Evolutionary conservation across 192 early-diverging fungal genomes (phyloP).

Genomic region (Podochytrium sp.): DNA sequence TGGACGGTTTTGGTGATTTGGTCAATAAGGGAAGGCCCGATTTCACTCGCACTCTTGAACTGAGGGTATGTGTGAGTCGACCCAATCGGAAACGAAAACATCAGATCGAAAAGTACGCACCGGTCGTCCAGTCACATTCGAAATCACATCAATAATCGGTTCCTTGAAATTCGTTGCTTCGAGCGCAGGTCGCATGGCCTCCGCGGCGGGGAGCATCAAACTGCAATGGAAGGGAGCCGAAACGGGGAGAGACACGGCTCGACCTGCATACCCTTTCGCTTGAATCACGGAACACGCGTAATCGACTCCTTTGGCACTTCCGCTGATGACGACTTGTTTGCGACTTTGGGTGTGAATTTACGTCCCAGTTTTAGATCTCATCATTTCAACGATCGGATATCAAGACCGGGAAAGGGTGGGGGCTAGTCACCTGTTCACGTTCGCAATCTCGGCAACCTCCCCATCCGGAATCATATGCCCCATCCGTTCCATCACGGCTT

Average conservation of each 20-base stretch:
- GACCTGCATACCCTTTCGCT: conserved; percentile 77
- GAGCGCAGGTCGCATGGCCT: conserved; percentile 74
- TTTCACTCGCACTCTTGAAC: conserved; percentile 60
- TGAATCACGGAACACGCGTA: conserved; percentile 82
- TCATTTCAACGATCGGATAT: no score
- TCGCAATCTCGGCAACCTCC: conserved; percentile 86
- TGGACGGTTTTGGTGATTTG: conserved; percentile 87
- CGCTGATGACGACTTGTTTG: conserved; percentile 86
- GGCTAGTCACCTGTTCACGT: conserved; percentile 82
- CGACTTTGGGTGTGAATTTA: no score
- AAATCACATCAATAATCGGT: conserved; percentile 84
- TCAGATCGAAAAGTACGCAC: conserved; percentile 43
- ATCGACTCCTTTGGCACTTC: conserved; percentile 84
- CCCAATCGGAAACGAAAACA: neutral
- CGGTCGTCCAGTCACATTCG: conserved; percentile 88
- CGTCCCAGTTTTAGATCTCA: no score
- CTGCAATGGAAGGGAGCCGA: conserved; percentile 96
- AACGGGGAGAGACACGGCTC: conserved; percentile 87
- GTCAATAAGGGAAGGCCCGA: conserved; percentile 67
- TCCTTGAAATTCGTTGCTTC: conserved; percentile 68
- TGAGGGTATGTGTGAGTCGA: neutral
- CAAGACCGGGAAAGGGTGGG: neutral
- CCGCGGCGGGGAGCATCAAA: conserved; percentile 86
- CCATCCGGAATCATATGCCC: conserved; percentile 60
- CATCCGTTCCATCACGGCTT: conserved; percentile 69